Base-by-base conservation (phyloP, 2,329 filamentous ascomycete genomes). In the Spiromastix sp. region DNA sequence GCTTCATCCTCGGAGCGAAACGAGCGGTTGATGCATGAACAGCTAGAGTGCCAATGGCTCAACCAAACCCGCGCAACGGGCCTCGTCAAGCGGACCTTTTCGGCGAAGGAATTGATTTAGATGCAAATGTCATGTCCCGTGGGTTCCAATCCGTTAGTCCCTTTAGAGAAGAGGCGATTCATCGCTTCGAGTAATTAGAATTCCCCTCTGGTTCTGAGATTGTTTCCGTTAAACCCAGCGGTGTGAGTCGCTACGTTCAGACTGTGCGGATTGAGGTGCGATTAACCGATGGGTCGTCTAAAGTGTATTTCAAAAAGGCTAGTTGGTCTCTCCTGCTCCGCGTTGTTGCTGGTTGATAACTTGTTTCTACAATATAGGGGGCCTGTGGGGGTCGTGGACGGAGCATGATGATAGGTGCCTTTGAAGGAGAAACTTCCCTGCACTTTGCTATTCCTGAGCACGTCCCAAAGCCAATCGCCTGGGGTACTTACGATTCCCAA, bases 351-450 rank as follows among this genome's bases (percentile, higher is more conserved):
- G n/a, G 28, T 13, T n/a, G 28, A 9, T 6, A 21, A 13, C 12
- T 13, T 3, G 16, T 6, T 10, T 5, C 20, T 24, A 19, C 4
- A 21, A n/a, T n/a, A 5, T 12, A 33, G 31, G 31, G 16, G n/a
- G 24, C 32, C 11, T n/a, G 8, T 6, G 27, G 27, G 5, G 32
- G 29, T 13, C 13, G 12, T 8, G 20, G 20, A 9, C 9, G 18
- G 5, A 30, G 17, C 5, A 56, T 61, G 37, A 29, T 52, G 10
- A 34, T 51, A 31, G 52, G 52, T 4, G 54, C 56, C 37, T 56
- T 51, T 35, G 35, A 46, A 12, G 46, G 50, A 24, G 47, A 52
- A 42, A 41, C 37, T 4, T 51, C 48, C 11, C 42, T 59, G 7
- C 39, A 52, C 33, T 45, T 38, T 2, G 30, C 41, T 15, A 36